Base-by-base conservation (phyloP, 306 rosid genomes). In the Crataegus laevigata region DNA sequence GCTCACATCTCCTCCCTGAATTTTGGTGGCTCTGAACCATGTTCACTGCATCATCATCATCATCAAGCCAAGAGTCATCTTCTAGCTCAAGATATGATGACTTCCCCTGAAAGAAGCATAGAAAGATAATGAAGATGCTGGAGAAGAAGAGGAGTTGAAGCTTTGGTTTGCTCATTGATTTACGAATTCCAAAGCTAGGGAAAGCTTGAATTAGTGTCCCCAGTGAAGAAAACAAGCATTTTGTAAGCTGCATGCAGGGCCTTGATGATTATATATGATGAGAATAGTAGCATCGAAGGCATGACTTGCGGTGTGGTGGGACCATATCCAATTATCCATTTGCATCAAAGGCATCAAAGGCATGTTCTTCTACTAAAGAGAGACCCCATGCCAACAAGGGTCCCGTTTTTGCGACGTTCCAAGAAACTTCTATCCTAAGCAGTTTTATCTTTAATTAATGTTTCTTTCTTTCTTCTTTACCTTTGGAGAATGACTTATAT, bases 251-350 rank as follows among this genome's bases (percentile, higher is more conserved):
- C 42, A 73, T 73, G 83, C 73, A 57, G 61, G 26, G 2, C 26
- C 13, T 10, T 57, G 28, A 55, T 55, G 26, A 50, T 17, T 55
- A 28, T 45, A 42, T 71, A 64, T 52, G 73, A 45, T 73, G 84
- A 80, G 47, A 83, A 76, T 75, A 72, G 74, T 38, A 72, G 77
- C 59, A 57, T 93, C 80, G 80, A 75, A 8, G 91, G 92, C 98
- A 85, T 88, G 94, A 89, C 76, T 88, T 77, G 55, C 96, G 98
- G 88, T 82, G 71, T 34, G 72, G 75, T 84, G 89, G 92, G 91
- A 79, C 91, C 91, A 75, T 57, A 57, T 14, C 59, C 25, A 50
- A 50, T 50, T 50, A 50, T 15, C 54, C 54, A 15, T n/a, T n/a
- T n/a, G n/a, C n/a, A n/a, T n/a, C n/a, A n/a, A n/a, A n/a, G n/a